Conservation (phyloP, 805 yeast species). For the Candida pini region DNA sequence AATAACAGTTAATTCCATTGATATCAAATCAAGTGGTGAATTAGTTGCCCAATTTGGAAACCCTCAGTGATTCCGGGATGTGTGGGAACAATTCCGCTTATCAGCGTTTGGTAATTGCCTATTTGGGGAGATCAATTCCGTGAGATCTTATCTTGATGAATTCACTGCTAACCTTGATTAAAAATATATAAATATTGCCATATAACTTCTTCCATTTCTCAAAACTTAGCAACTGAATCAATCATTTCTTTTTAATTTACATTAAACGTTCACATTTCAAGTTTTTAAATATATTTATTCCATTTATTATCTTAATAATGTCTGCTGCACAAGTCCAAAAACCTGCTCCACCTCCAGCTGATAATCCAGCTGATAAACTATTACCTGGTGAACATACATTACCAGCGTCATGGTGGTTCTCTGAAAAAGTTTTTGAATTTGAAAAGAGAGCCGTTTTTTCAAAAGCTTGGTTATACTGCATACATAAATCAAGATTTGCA, state of each 20-base stretch:
- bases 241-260: no score
- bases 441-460: constrained; percentile 55
- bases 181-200: background rate
- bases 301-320: no score
- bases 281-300: no score
- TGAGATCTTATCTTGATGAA: no score
- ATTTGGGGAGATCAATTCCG: constrained; percentile 5
- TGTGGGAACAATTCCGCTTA: no score
- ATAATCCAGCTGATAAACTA: constrained; percentile 23
- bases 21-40: no score
- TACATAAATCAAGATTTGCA: constrained; percentile 45
- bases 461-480: constrained; percentile 51
- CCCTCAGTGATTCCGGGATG: no score
- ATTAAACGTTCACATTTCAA: no score
- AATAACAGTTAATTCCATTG: no score
- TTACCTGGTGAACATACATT: constrained; percentile 45
- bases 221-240: no score
- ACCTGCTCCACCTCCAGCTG: constrained; percentile 26
- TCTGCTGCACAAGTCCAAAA: constrained; percentile 20
- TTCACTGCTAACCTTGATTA: no score
- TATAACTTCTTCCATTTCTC: no score
- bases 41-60: background rate
- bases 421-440: constrained; percentile 50
- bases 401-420: constrained; percentile 65
- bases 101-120: constrained; percentile 2